Base-by-base conservation (phyloP, 2,329 filamentous ascomycete genomes). In the Monosporascus sp. region DNA sequence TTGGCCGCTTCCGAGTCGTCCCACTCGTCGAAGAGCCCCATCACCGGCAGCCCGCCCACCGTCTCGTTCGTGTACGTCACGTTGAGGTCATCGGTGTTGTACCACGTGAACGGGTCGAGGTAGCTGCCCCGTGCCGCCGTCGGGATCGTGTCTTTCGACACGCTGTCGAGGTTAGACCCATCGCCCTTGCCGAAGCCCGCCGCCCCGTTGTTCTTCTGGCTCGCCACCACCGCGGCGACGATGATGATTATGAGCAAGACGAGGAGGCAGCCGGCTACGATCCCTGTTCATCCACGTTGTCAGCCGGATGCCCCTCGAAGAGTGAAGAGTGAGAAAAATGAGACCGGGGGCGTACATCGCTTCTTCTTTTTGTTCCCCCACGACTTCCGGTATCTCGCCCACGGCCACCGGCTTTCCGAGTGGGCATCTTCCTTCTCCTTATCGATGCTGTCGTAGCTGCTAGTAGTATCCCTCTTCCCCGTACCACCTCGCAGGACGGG, bases 91-190 rank as follows among this genome's bases (percentile, higher is more conserved):
- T 79, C 81, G 0, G 92, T 97, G 62, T 95, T 88, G 60, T 88
- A 87, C 94, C 94, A 99, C 2, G 87, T 85, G 69, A 91, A 96
- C 0, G 94, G 94, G 66, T 99, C 92, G 20, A 96, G 78, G 58
- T 88, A 86, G 2, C 88, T 90, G 16, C 85, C 90, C 69, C 83
- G 85, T 63, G 84, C 91, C 56, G 78, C 78, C 53, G 75, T 72
- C 55, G 88, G 88, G 49, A 90, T 82, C 53, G 77, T 80, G 59
- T 74, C 73, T 26, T 77, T 74, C 50, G 80, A 77, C 51, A 84
- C 74, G 24, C 76, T 76, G 56, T 76, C 70, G 4, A 89, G 70
- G 52, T 75, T 77, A 19, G 74, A 75, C 34, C 73, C 76, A 24
- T 66, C 56, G 61, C 66, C n/a, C 53, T 55, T 17, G 58, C 60